Evolutionary conservation across 352 stramenopile genomes (phyloP), one percentile per base, ranked within the genome.

Genomic region (Peronospora tabacina): DNA sequence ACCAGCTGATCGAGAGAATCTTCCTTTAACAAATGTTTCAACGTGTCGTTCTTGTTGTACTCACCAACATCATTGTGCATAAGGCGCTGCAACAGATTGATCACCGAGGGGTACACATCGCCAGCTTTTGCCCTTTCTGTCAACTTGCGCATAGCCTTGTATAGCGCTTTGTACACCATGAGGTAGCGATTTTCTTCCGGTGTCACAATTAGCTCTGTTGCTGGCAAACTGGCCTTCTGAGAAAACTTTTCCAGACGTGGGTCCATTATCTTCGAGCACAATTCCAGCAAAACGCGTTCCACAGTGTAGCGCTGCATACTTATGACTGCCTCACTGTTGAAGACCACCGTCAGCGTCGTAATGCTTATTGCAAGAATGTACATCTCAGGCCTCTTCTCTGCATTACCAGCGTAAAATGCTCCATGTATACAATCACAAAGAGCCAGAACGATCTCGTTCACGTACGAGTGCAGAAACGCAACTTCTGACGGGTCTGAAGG

Each of bases 1-100:
- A 91, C 65, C 5, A 91, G 48, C 55, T 90, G 82, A 41, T 90
- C 82, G 9, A 94, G 53, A 4, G 78, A 88, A 47, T 90, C 78
- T 28, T 79, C 70, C 36, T 87, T 78, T 44, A 86, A 60, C 61
- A 90, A 51, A 47, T 90, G 78, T 49, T 85, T 83, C 16, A 75
- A 72, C 7, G 63, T 68, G 24, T 84, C 77, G 8, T 76, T 79
- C 19, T 71, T 67, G 43, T 85, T 90, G 63, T 90, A 93, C 48
- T 90, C 80, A 19, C 70, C 72, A 0, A 87, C 79, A 36, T 90
- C 77, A 37, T 88, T 88, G 16, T 75, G 73, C 12, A 93, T 72
- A 15, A 93, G 72, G 9, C 82, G 78, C 46, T 93, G 75, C 29
- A 94, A 54, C 15, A 91, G 39, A 44, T 88, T 85, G 42, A 94